Conservation (phyloP, 768 basidiomycete genomes). For the Harrya chromipes region DNA sequence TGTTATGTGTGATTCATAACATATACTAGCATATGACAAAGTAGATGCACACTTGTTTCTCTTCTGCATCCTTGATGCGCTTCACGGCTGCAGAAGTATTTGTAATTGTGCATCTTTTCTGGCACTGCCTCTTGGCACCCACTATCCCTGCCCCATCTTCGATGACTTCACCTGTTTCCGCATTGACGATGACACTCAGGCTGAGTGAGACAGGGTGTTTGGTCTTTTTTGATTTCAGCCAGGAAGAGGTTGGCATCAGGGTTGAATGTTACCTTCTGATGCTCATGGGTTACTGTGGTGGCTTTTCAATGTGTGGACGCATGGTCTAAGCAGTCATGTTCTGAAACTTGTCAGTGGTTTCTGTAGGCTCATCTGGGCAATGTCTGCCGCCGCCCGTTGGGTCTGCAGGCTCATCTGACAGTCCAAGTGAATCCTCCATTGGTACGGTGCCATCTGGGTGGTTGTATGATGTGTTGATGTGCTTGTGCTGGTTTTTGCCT, state of each 20-base stretch:
- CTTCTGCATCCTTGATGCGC: conserved; percentile 61
- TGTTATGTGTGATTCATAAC: no score
- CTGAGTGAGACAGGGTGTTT: conserved; percentile 57
- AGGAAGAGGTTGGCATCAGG: conserved; percentile 41
- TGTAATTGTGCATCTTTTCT: conserved; percentile 62
- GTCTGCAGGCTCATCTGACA: no score
- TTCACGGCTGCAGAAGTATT: conserved; percentile 66
- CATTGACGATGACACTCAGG: conserved; percentile 49
- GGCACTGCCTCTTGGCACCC: conserved; percentile 49
- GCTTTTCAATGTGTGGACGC: conserved; percentile 57
- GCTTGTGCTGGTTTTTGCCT: no score
- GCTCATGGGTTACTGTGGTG: conserved; percentile 63
- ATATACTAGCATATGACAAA: not conserved
- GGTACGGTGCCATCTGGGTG: no score
- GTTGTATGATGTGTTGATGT: no score
- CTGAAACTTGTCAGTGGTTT: no score
- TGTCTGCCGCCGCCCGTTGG: no score
- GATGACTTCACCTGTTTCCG: conserved; percentile 59
- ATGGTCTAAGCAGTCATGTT: conserved; percentile 49
- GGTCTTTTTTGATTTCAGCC: conserved; percentile 29
- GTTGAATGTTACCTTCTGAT: conserved; percentile 66
- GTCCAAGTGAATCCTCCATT: no score
- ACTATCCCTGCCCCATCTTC: conserved; percentile 24
- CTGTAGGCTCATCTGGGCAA: no score
- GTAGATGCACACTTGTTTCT: conserved; percentile 50